Base-by-base conservation (phyloP, 192 early-diverging fungal species). In the Haplosporangium gracile region DNA sequence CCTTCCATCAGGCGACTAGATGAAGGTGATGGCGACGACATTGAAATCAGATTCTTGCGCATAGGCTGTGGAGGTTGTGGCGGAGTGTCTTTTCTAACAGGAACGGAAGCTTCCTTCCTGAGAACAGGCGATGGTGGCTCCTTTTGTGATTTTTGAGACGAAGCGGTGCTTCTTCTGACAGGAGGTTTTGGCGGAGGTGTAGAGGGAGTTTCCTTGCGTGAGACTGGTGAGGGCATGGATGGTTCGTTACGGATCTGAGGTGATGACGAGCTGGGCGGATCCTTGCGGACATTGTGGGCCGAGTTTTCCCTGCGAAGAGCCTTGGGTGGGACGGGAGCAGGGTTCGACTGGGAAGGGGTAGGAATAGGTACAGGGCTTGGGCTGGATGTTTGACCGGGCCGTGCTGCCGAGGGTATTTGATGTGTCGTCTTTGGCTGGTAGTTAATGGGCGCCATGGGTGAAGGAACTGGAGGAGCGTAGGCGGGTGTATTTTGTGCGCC, bases 101-200 rank as follows among this genome's bases (percentile, higher is more conserved):
- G 70, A 15, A 74, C 55, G 2, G 74, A 38, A 4, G 51, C 39
- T 18, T 85, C 83, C 43, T 80, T 85, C 29, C 74, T 68, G 26
- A 77, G 20, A 34, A 71, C 47, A 18, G 84, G 79, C n/a, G 84
- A 80, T 15, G 79, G 72, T 57, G 77, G 16, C 6, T 84, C 84
- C 65, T 81, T 81, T 53, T 86, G 84, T 5, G 84, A 86, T 45
- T 86, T 86, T 18, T 42, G 45, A 32, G 79, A 86, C 29, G 84
- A 78, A 10, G 79, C 26, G 0, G 84, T 86, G 69, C 81, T 79
- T 78, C 84, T 77, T 49, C 84, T 71, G 24, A 74, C 84, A 13
- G 84, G 84, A 2, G 84, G 45, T 42, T 72, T 86, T 72, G 84
- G 78, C 29, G 72, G 34, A 5, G 83, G 78, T 9, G 75, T 68